Percentiles rank a stretch among this genome's conserved stretches.
Evolutionary conservation across 768 basidiomycete species (phyloP).

Genomic region (Leccinum ochraceum): DNA sequence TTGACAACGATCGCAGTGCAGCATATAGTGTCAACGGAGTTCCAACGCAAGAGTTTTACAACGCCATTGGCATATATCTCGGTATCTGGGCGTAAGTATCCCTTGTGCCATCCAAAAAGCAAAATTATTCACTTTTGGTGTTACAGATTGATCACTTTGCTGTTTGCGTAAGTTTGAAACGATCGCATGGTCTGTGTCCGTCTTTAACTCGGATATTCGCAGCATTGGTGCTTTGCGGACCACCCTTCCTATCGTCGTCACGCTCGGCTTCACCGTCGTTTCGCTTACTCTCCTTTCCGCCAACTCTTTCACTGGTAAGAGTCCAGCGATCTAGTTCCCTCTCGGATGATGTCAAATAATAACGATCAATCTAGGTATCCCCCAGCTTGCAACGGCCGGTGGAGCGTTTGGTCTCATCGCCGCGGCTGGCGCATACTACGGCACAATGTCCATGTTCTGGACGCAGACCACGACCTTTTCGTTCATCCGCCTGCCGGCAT

Average conservation of each 20-base stretch:
- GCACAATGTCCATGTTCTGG: constrained; percentile 28
- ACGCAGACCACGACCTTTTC: constrained; percentile 31
- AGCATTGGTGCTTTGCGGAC: constrained; percentile 27
- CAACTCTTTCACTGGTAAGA: constrained; percentile 30
- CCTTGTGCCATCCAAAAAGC: neutral
- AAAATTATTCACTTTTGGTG: constrained; percentile 1
- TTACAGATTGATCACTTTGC: constrained; percentile 24
- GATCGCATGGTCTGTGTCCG: no score
- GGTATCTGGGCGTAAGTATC: constrained; percentile 26
- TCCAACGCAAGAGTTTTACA: constrained; percentile 25
- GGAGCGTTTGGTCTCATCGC: constrained; percentile 29
- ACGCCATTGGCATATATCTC: constrained; percentile 31
- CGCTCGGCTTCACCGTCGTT: constrained; percentile 24
- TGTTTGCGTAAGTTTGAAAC: constrained; percentile 23
- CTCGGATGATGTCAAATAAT: neutral
- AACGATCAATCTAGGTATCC: constrained; percentile 13
- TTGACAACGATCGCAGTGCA: constrained; percentile 14
- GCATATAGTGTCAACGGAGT: constrained; percentile 29
- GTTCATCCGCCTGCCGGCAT: constrained; percentile 27
- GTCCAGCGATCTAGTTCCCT: neutral
- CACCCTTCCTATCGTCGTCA: constrained; percentile 23
- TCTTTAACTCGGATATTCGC: neutral
- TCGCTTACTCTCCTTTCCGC: constrained; percentile 27
- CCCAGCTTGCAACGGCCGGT: constrained; percentile 29
- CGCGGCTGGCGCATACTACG: constrained; percentile 32